Base-by-base conservation (phyloP, 106 monocot genomes). In the Apostasia ramifera region DNA sequence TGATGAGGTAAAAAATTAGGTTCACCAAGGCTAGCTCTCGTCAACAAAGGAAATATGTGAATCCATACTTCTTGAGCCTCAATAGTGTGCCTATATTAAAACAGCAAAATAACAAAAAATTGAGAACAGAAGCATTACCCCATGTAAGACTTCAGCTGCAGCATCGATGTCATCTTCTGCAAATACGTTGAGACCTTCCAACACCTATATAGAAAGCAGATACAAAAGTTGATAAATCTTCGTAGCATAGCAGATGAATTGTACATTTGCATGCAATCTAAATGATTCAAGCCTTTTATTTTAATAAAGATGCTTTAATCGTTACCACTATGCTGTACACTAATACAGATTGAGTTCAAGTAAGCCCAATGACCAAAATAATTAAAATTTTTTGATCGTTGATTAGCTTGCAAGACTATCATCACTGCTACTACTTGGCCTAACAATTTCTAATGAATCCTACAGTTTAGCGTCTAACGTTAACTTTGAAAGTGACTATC, bases 81-180 rank as follows among this genome's bases (percentile, higher is more conserved):
- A 43, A 61, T 11, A 9, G 61, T 26, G 3, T 11, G 2, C 1
- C 3, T 3, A 42, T 1, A 1, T 8, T 42, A 61, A 42, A 43
- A 38, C 58, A 37, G 2, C 4, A 26, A 26, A 26, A 26, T 26
- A 1, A 58, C 4, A 58, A 15, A 0, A 58, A 60, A 57, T 4
- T 52, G 8, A 41, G 66, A 48, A 69, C 14, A 43, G 13, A 15
- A 64, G 54, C 47, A 82, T 84, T 83, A 97, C 95, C 75, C 89
- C 76, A 70, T 89, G 66, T 15, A 97, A 49, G 64, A 84, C 95
- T 72, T 97, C 89, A 61, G 91, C 82, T 26, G 92, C 95, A 55
- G 80, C 58, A 66, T 92, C 92, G 71, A 97, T 67, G 76, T 97
- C 92, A 55, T 77, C 47, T 14, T 74, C 78, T 44, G 80, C 69